Evolutionary conservation across 768 basidiomycete species (phyloP), one percentile per base, ranked within the genome.

Genomic region (Lanmaoa pseudosensibilis): DNA sequence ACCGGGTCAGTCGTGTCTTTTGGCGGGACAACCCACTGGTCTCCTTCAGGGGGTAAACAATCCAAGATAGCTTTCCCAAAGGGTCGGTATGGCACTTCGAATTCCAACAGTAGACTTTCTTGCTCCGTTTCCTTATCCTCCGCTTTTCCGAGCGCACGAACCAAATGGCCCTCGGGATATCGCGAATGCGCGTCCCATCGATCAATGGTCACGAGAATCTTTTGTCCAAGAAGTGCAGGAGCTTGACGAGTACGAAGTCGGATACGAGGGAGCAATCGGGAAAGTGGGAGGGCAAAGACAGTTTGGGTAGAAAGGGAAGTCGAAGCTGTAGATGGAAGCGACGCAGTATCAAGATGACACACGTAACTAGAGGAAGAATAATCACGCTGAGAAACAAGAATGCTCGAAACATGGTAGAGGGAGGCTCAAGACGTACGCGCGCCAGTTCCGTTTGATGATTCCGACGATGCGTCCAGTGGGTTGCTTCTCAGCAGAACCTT

Each of bases 121-220:
- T 94, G 90, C 66, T 98, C 96, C 0, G 95, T 95, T 69, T 96
- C 94, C 71, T 98, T 97, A 70, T 89, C 91, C 65, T 94, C 96
- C 0, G 86, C 92, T 64, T 84, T 85, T 3, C 97, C 97, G 1
- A 99, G 80, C 0, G 93, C 85, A 40, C 96, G 85, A 21, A 98
- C 95, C 60, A 99, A 93, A 69, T 99, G 97, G 0, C 97, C 97
- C 65, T 98, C 95, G 0, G 97, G 97, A 67, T 98, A 97, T 19
- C 93, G 82, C 2, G 91, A 93, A 11, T 85, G 88, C 6, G 77
- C 74, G 27, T 91, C 87, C 97, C 97, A 99, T 40, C 87, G 79
- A 68, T 99, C 97, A 64, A 98, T 92, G 3, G 92, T 88, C 41
- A 98, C 93, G 25, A 99, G 83, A 61, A 99, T 96, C 71, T 99